Base-by-base conservation (phyloP, 2,329 filamentous ascomycete species). In the Neurospora sp. region DNA sequence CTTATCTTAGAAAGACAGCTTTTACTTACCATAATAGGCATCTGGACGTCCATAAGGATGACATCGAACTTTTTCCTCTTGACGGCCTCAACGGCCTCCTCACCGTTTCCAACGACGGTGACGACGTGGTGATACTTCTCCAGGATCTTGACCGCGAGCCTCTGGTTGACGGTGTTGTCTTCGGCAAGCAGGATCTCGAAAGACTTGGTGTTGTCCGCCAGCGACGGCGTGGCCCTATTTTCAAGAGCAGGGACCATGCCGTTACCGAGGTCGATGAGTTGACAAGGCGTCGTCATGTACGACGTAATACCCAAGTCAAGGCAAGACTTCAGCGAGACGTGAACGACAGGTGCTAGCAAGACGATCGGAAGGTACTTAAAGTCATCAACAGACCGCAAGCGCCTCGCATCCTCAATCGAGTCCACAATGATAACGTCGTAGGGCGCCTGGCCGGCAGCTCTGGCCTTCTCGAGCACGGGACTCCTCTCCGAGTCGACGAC, bases 321-420 rank as follows among this genome's bases (percentile, higher is more conserved):
- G 71, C 95, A 96, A 3, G 93, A 96, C 82, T 97, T 97, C 75
- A 99, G 85, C 79, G 90, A 96, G 74, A 98, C 93, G 72, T 94
- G 92, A 13, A 98, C 93, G 42, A 93, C 85, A 0, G 95, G 93
- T 66, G 93, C 96, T 66, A 98, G 83, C 72, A 98, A 87, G 62
- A 99, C 95, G 74, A 99, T 94, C 2, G 96, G 96, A 66, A 97
- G 93, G 78, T 97, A 98, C 83, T 97, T 97, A 86, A 97, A 97
- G 78, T 96, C 93, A 77, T 97, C 95, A 68, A 96, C 91, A 11
- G 92, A 90, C 73, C 96, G 89, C 70, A 98, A 83, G 74, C 90
- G 88, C 73, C 93, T 87, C n/a, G 95, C 96, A 4, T 93, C 97
- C 73, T 93, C 91, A 77, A 97, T 93, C 19, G 93, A 96, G 80